These are phyloP conservation scores for Silybum marianum DNA, from an alignment of 129 eudicot genomes.

Conservation along the genomic window DNA sequence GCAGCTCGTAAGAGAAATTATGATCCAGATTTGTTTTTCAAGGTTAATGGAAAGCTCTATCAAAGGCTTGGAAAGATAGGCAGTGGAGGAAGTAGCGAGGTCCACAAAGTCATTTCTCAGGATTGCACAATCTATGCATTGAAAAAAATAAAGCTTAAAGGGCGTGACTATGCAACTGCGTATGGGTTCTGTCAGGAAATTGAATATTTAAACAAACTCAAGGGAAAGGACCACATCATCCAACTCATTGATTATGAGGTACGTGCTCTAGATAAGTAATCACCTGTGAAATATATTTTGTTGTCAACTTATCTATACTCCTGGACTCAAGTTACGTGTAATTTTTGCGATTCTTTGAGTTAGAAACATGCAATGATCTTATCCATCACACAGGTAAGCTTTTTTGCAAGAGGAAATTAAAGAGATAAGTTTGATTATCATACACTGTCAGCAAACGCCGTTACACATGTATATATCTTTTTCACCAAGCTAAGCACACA, in stretches of 20 bases:
- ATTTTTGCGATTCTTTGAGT: not conserved
- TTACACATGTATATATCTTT: not conserved
- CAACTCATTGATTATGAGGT: constrained; percentile 98
- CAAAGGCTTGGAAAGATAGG: constrained; percentile 99
- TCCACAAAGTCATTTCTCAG: constrained; percentile 92
- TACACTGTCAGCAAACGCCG: not conserved
- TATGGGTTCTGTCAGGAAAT: constrained; percentile 98
- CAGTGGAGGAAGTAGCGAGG: constrained; percentile 99
- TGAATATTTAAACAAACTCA: constrained; percentile 74
- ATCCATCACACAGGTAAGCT: not conserved
- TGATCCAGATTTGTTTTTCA: constrained; percentile 86
- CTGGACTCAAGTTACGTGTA: constrained; percentile 3
- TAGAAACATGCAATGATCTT: not conserved
- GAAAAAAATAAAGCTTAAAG: constrained; percentile 95
- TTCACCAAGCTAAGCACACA: not conserved
- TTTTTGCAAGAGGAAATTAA: not conserved
- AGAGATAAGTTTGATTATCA: not conserved
- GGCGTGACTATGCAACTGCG: constrained; percentile 99
- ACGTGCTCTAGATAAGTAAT: constrained; percentile 29
- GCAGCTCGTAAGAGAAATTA: constrained; percentile 70
- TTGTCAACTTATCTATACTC: not conserved
- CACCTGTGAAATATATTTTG: not conserved
- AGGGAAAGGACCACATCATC: constrained; percentile 86
- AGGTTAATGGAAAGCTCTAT: constrained; percentile 92
- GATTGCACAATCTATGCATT: constrained; percentile 93